phyloP scores from a whole-genome alignment of 352 stramenopile genomes.

The Poterioochromonas sp. region DNA sequence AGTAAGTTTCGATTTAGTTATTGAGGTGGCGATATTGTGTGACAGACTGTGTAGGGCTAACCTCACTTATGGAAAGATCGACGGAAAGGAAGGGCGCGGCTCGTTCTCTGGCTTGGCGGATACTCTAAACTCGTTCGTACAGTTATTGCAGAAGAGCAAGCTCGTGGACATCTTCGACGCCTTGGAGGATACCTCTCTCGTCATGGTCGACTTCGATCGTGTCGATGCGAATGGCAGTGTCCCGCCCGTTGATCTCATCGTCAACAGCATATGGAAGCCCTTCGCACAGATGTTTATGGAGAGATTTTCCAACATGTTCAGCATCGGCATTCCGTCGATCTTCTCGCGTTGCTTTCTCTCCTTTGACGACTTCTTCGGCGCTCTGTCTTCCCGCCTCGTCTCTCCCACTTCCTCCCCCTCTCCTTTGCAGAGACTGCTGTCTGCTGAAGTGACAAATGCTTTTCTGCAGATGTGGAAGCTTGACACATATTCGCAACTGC shows the following conservation, averaged over 20 bases:
- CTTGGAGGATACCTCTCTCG: too few species aligned
- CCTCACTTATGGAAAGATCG: neutral
- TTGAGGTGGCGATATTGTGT: too few species aligned
- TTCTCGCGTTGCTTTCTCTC: neutral
- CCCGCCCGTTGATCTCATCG: neutral
- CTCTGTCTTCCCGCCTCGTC: neutral
- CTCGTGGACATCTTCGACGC: neutral
- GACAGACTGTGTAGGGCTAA: too few species aligned
- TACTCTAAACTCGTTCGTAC: neutral
- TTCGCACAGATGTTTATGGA: neutral
- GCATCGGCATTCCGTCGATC: neutral
- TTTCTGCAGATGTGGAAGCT: neutral
- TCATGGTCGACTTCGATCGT: too few species aligned
- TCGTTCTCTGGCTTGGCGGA: neutral
- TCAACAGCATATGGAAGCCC: neutral
- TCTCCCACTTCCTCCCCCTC: too few species aligned
- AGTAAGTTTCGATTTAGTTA: neutral
- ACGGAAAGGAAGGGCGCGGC: neutral
- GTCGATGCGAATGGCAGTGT: too few species aligned
- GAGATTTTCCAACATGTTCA: neutral
- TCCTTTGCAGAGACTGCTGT: too few species aligned
- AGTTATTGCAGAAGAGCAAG: neutral
- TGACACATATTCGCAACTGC: slow-evolving; percentile 6
- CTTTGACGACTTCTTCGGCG: neutral
- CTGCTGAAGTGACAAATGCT: too few species aligned